Conservation (phyloP, 2,329 filamentous ascomycete species). For the Fusarium mexicanum region DNA sequence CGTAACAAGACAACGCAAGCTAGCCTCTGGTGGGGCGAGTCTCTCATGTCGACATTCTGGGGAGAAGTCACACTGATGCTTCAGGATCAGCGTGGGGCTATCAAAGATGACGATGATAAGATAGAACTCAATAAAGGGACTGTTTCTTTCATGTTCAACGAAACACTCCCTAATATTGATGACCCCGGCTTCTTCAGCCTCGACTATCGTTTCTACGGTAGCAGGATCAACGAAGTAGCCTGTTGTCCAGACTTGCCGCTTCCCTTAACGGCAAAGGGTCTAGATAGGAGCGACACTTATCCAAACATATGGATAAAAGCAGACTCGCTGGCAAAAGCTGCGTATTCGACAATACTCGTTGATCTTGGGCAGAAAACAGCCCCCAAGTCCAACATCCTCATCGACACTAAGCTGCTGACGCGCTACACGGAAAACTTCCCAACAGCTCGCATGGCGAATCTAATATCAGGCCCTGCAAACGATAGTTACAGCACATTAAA, state of each 20-base stretch:
- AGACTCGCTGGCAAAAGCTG: background rate
- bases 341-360: background rate
- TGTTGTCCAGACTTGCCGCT: background rate
- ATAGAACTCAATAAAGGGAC: background rate
- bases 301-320: background rate
- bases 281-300: background rate
- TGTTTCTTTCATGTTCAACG: background rate
- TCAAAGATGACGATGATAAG: background rate
- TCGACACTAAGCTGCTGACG: background rate
- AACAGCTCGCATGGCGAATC: background rate
- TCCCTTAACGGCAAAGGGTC: accelerated
- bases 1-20: background rate
- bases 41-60: background rate
- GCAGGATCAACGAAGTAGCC: accelerated
- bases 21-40: background rate
- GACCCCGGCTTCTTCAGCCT: background rate
- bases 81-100: background rate
- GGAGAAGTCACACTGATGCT: background rate
- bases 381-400: background rate
- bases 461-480: background rate
- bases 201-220: background rate
- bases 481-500: background rate
- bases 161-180: accelerated
- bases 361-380: background rate
- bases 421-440: background rate